These are phyloP conservation scores for Piromyces sp. DNA, from an alignment of 192 early-diverging fungal genomes.

Conservation along the genomic window DNA sequence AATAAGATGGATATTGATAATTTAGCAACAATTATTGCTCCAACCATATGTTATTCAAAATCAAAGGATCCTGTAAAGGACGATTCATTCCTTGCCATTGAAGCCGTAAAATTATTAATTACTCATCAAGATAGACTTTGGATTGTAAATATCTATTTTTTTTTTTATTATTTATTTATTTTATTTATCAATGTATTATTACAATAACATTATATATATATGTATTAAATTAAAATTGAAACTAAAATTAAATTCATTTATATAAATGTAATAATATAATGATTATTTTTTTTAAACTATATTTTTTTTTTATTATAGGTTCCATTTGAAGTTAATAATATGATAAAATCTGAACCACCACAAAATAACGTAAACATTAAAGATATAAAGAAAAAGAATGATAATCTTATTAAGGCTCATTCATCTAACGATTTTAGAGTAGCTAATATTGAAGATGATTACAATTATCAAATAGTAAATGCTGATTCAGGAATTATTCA, in stretches of 20 bases:
- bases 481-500: not conserved
- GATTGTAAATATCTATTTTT: constrained; percentile 10
- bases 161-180: not conserved
- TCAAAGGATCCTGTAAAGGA: constrained; percentile 62
- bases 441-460: not conserved
- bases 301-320: too few relatives aligned
- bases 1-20: constrained; percentile 89
- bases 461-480: not conserved
- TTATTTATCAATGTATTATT: too few relatives aligned
- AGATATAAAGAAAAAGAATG: not conserved
- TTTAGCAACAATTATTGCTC: constrained; percentile 82
- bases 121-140: constrained; percentile 22
- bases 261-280: too few relatives aligned
- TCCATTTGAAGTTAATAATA: not conserved
- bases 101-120: constrained; percentile 18
- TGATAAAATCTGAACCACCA: not conserved
- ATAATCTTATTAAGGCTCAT: not conserved
- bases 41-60: constrained; percentile 78
- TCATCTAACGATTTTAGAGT: not conserved
- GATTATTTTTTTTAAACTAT: too few relatives aligned
- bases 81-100: constrained; percentile 16
- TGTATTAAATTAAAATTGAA: too few relatives aligned
- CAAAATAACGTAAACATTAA: not conserved
- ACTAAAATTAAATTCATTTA: too few relatives aligned
- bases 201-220: too few relatives aligned